Percentiles rank a stretch among this genome's conserved stretches.
Evolutionary conservation across 371 early-diverging fungal genomes (phyloP).

Genomic region (Mucor circinelloides): DNA sequence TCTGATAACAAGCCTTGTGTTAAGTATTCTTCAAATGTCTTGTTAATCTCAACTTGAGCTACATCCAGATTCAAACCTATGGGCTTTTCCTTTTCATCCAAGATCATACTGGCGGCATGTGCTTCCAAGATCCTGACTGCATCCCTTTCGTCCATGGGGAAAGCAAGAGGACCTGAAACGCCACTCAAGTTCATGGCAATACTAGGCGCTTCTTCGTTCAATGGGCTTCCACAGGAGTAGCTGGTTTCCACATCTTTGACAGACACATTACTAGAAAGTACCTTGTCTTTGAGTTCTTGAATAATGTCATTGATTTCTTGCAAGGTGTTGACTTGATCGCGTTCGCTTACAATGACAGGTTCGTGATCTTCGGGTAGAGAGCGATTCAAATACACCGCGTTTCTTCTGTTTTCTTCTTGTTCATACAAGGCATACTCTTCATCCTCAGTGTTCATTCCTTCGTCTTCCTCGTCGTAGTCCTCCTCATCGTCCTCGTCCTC

Average conservation of each 20-base stretch:
- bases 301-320: not conserved
- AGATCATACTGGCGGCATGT: not conserved
- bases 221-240: not conserved
- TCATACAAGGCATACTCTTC: not conserved
- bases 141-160: constrained; percentile 3
- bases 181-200: constrained; percentile 4
- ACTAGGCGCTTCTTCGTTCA: constrained; percentile 4
- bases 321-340: not conserved
- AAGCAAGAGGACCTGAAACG: constrained; percentile 4
- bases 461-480: not conserved
- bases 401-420: not conserved
- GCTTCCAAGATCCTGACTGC: not conserved
- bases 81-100: not conserved
- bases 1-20: not conserved
- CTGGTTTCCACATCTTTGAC: not conserved
- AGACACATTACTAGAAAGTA: not conserved
- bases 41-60: not conserved
- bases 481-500: not conserved
- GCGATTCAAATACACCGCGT: not conserved
- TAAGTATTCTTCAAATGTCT: constrained; percentile 7
- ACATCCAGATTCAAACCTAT: not conserved
- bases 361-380: constrained; percentile 12
- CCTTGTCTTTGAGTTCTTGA: not conserved
- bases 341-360: constrained; percentile 6
- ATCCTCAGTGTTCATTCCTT: not conserved